These are phyloP conservation scores for Alternaria metachromatica DNA, from an alignment of 2,329 filamentous ascomycete species.

Conservation along the genomic window DNA sequence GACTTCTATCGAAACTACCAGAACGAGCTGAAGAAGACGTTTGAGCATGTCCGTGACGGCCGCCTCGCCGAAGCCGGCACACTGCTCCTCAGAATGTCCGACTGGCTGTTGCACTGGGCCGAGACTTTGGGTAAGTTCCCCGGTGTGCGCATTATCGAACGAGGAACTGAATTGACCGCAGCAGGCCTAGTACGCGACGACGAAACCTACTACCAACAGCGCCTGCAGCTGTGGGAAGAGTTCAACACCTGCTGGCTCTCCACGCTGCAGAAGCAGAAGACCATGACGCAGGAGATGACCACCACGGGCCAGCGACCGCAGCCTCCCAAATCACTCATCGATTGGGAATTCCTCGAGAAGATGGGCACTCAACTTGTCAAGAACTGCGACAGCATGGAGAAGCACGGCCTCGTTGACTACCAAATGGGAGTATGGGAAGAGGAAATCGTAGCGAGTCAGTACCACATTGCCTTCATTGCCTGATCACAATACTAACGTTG, in stretches of 20 bases:
- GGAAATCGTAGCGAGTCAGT: slow-evolving; percentile 81
- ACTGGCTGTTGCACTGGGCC: slow-evolving; percentile 71
- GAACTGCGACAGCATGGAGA: slow-evolving; percentile 85
- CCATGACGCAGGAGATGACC: slow-evolving; percentile 68
- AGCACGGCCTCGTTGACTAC: slow-evolving; percentile 94
- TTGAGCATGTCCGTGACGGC: slow-evolving; percentile 72
- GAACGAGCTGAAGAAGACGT: slow-evolving; percentile 66
- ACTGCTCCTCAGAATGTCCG: slow-evolving; percentile 67
- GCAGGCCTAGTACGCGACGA: slow-evolving; percentile 89
- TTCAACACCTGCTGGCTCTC: slow-evolving; percentile 94
- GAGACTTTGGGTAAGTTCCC: slow-evolving; percentile 67
- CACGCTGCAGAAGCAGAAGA: slow-evolving; percentile 82
- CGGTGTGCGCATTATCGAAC: slow-evolving; percentile 24
- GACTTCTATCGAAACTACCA: slow-evolving; percentile 72
- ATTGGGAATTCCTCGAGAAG: slow-evolving; percentile 71
- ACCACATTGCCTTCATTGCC: background rate
- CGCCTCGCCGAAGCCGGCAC: slow-evolving; percentile 65
- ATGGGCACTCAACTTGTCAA: slow-evolving; percentile 83
- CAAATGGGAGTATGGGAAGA: slow-evolving; percentile 97
- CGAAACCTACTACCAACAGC: slow-evolving; percentile 73
- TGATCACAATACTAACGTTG: slow-evolving; percentile 15
- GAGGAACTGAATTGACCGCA: slow-evolving; percentile 59
- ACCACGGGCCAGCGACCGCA: slow-evolving; percentile 64
- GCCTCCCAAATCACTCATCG: slow-evolving; percentile 69
- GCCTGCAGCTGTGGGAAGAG: slow-evolving; percentile 87